Conservation (phyloP, 176 grass and related monocot species). For the Triticum monococcum region DNA sequence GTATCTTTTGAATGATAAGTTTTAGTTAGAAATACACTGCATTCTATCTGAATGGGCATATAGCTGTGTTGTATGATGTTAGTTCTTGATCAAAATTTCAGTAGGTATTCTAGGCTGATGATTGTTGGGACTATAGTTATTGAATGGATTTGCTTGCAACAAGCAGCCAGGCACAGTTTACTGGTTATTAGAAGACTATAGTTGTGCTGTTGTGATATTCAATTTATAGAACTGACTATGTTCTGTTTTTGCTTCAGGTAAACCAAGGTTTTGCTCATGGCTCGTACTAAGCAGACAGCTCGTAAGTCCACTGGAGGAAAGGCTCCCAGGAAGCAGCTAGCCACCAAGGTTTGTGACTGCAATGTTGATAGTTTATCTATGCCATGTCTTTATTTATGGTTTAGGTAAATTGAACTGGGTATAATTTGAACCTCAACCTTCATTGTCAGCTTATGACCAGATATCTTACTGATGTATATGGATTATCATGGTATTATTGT, state of each 20-base stretch:
- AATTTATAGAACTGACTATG: not conserved
- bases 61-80: not conserved
- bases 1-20: not conserved
- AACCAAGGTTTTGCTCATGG: conserved; percentile 29
- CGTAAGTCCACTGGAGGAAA: conserved; percentile 69
- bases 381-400: not conserved
- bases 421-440: not conserved
- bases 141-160: not conserved
- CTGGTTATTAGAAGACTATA: not conserved
- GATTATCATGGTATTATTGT: not conserved
- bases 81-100: not conserved
- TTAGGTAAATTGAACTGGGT: not conserved
- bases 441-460: not conserved
- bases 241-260: conserved; percentile 10
- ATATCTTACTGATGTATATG: not conserved
- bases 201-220: not conserved
- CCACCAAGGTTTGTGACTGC: conserved; percentile 53
- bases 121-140: not conserved
- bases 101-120: not conserved
- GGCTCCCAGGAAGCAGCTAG: conserved; percentile 64
- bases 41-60: not conserved
- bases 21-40: not conserved
- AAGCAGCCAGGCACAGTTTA: not conserved
- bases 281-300: conserved; percentile 73
- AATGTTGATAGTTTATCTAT: not conserved